Conservation (phyloP, 495 filamentous ascomycete species). For the Sordaria brevicollis region DNA sequence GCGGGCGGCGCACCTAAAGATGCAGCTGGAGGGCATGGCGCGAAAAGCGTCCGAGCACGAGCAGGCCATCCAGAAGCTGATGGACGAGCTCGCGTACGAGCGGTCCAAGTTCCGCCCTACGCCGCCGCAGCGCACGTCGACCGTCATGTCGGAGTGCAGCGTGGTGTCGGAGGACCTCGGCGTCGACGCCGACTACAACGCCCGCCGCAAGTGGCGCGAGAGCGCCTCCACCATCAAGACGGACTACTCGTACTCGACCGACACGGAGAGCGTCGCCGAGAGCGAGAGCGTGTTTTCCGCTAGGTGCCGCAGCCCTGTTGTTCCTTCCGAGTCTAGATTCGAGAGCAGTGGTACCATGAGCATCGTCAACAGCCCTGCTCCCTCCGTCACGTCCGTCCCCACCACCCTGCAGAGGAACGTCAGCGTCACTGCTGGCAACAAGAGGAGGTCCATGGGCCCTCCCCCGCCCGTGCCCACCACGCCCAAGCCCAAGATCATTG, state of each 20-base stretch:
- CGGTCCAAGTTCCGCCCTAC: constrained; percentile 15
- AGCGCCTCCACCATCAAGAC: constrained; percentile 41
- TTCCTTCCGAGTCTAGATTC: constrained; percentile 20
- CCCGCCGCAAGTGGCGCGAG: constrained; percentile 32
- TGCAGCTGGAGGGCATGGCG: constrained; percentile 70
- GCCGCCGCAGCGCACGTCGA: constrained; percentile 18
- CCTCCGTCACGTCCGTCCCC: neutral
- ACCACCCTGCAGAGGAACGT: neutral
- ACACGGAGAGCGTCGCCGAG: constrained; percentile 41
- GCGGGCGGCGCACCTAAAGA: constrained; percentile 52
- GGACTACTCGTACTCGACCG: constrained; percentile 44
- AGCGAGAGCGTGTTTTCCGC: constrained; percentile 53
- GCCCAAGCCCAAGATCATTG: neutral
- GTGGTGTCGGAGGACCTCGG: constrained; percentile 41
- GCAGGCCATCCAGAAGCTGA: constrained; percentile 49
- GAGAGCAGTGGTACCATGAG: constrained; percentile 22
- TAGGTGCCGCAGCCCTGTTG: constrained; percentile 36
- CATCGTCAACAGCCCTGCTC: constrained; percentile 7
- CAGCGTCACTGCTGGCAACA: neutral
- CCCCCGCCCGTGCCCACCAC: neutral
- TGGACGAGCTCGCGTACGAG: constrained; percentile 54
- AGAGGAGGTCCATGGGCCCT: neutral
- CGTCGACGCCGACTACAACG: constrained; percentile 35
- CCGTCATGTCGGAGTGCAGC: constrained; percentile 11
- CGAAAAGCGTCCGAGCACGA: constrained; percentile 57